Conservation (phyloP, 768 basidiomycete genomes). For the Auricularia heimuer region DNA sequence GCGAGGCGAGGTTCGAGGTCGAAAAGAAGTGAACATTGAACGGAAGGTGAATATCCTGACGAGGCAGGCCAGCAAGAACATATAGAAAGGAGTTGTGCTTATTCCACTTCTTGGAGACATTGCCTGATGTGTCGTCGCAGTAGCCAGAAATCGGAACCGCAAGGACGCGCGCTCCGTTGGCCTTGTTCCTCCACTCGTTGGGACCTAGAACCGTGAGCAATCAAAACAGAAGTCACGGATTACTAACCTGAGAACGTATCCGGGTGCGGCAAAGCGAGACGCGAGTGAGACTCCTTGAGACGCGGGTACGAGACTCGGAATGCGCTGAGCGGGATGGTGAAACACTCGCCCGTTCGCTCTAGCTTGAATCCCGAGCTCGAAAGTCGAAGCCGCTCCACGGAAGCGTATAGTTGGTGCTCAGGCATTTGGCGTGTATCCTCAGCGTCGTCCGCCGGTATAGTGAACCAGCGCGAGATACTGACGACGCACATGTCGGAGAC, state of each 20-base stretch:
- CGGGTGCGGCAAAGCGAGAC: neutral
- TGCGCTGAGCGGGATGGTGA: no score
- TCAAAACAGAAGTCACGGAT: neutral
- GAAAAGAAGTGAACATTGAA: constrained; percentile 16
- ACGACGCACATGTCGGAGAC: neutral
- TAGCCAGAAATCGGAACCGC: constrained; percentile 4
- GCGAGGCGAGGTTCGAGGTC: constrained; percentile 15
- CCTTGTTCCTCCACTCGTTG: neutral
- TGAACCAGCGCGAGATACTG: neutral
- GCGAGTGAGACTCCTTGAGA: no score
- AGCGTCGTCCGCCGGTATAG: no score
- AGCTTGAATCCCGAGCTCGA: no score
- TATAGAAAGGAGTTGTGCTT: constrained; percentile 18
- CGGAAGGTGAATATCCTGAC: constrained; percentile 12
- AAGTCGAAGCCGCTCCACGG: no score
- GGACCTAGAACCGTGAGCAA: neutral
- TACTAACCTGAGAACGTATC: neutral
- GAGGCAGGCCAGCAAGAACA: constrained; percentile 14
- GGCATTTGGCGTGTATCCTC: neutral
- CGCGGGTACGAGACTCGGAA: no score
- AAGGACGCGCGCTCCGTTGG: neutral
- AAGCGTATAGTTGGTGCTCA: no score
- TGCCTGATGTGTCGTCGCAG: constrained; percentile 21
- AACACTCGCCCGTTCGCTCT: no score
- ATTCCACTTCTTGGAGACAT: constrained; percentile 21